Evolutionary conservation across 345 rosid genomes (phyloP).

Genomic region (Turritis glabra): DNA sequence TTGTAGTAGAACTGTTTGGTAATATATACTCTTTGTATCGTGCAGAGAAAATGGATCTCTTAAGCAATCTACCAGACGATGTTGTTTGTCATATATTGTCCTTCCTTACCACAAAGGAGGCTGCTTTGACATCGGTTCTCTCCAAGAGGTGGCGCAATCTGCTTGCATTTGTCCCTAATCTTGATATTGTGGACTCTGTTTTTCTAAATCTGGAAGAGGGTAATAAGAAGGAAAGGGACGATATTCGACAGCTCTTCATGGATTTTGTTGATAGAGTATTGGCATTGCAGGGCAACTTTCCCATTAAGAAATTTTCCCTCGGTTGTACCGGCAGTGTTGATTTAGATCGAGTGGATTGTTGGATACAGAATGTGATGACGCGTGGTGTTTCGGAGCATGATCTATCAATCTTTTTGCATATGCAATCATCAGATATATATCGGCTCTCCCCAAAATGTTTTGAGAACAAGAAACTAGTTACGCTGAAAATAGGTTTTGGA

Average conservation of each 20-base stretch:
- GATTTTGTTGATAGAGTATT: background rate
- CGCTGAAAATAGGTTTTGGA: background rate
- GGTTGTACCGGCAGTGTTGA: accelerated
- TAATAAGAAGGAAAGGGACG: too few relatives aligned
- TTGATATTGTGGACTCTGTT: background rate
- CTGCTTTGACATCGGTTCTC: background rate
- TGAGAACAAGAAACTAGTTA: background rate
- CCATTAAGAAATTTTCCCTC: background rate
- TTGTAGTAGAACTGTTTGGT: too few relatives aligned
- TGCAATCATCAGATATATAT: accelerated
- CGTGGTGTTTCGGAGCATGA: background rate
- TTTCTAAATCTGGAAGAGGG: too few relatives aligned
- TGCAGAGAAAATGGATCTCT: background rate
- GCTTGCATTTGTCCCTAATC: background rate
- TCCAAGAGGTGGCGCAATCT: background rate
- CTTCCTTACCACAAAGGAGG: background rate
- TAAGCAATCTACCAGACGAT: background rate
- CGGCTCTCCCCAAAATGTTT: background rate
- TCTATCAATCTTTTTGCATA: background rate
- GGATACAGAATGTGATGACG: background rate
- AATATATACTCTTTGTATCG: background rate
- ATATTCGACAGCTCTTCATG: background rate
- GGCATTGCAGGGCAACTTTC: background rate
- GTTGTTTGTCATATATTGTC: background rate
- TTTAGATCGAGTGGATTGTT: background rate